These are phyloP conservation scores for Pseudophaeomoniella oleicola DNA, from an alignment of 2,329 filamentous ascomycete species.

Conservation along the genomic window DNA sequence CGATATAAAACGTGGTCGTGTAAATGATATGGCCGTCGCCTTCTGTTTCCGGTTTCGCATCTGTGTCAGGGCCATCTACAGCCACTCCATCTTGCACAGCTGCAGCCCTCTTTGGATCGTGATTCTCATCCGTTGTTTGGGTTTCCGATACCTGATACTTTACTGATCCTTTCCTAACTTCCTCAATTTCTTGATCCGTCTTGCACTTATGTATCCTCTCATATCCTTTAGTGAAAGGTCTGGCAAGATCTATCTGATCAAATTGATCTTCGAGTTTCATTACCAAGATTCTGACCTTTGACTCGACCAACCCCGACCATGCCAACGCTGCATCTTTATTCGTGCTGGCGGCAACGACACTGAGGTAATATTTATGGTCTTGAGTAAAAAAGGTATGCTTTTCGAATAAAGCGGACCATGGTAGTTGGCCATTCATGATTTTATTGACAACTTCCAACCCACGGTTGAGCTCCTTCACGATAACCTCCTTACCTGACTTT, in stretches of 20 bases:
- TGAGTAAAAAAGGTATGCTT: constrained; percentile 88
- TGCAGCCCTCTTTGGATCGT: constrained; percentile 33
- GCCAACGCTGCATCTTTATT: constrained; percentile 71
- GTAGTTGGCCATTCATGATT: constrained; percentile 61
- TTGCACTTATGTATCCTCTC: constrained; percentile 63
- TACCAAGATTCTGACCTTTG: constrained; percentile 77
- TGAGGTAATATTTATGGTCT: constrained; percentile 92
- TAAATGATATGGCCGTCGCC: constrained; percentile 44
- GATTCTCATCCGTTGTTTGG: constrained; percentile 36
- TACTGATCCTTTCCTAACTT: constrained; percentile 47
- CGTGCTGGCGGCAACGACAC: constrained; percentile 67
- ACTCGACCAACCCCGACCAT: constrained; percentile 88
- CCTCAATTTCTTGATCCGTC: constrained; percentile 45
- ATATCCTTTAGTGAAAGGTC: constrained; percentile 87
- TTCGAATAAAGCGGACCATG: constrained; percentile 77
- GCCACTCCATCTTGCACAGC: constrained; percentile 26
- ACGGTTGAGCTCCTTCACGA: constrained; percentile 67
- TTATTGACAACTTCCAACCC: constrained; percentile 63
- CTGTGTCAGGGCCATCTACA: constrained; percentile 23
- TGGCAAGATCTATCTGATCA: constrained; percentile 60
- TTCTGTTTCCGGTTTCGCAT: constrained; percentile 22
- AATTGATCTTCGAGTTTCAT: constrained; percentile 66
- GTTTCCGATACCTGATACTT: constrained; percentile 41
- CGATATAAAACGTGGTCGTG: constrained; percentile 90
- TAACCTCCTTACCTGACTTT: constrained; percentile 68